These are phyloP conservation scores for Malus hybrid DNA, from an alignment of 331 rosid species.

Conservation along the genomic window DNA sequence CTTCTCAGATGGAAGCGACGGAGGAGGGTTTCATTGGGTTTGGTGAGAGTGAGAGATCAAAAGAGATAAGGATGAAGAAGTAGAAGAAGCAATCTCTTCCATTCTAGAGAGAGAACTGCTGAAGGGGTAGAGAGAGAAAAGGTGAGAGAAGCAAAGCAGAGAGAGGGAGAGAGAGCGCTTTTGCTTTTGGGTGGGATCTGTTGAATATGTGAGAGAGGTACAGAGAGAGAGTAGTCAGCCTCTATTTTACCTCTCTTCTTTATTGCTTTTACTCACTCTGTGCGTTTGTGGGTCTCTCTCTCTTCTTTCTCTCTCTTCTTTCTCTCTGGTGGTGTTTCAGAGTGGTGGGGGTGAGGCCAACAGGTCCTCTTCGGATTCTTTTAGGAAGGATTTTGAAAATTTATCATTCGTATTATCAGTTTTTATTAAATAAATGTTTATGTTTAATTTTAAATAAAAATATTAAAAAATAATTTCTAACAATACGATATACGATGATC, in stretches of 20 bases:
- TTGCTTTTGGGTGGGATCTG: constrained; percentile 43
- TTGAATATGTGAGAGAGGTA: constrained; percentile 65
- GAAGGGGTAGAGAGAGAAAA: not conserved
- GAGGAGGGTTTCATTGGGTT: constrained; percentile 18
- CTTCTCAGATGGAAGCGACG: constrained; percentile 8
- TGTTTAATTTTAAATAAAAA: too few species aligned
- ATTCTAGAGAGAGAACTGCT: constrained; percentile 1
- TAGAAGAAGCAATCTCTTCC: not conserved
- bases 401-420: too few species aligned
- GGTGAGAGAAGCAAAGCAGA: not conserved
- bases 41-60: not conserved
- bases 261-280: not conserved
- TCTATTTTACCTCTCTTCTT: not conserved
- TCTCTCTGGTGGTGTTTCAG: not conserved
- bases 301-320: not conserved
- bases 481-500: fast-evolving
- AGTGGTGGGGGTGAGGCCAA: not conserved
- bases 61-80: constrained; percentile 20
- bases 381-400: too few species aligned
- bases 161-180: not conserved
- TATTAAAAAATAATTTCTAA: too few species aligned
- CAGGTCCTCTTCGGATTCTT: too few species aligned
- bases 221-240: constrained; percentile 15
- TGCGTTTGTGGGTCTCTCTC: not conserved
- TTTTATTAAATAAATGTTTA: too few species aligned